phyloP scores from a whole-genome alignment of 2,329 filamentous ascomycete species.

The Ophiostoma pallidulum region DNA sequence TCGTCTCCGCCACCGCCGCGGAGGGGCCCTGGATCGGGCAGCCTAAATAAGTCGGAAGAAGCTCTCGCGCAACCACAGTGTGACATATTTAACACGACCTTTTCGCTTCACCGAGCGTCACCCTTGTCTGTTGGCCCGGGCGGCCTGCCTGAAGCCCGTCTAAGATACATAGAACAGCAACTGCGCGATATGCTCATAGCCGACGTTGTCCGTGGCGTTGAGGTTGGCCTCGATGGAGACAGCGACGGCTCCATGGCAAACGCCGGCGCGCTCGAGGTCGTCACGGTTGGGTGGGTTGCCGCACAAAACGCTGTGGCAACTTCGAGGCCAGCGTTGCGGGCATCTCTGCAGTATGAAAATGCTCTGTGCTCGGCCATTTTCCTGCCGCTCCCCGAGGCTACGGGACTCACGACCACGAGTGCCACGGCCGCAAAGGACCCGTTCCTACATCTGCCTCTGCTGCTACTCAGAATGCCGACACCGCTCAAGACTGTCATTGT shows the following conservation, averaged over 20 bases:
- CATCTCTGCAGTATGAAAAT: conserved; percentile 45
- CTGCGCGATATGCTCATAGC: conserved; percentile 47
- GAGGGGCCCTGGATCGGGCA: not conserved
- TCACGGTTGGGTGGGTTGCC: conserved; percentile 39
- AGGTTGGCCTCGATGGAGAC: conserved; percentile 33
- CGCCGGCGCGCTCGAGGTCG: conserved; percentile 35
- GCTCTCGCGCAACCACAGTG: conserved; percentile 17
- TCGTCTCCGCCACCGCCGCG: not conserved
- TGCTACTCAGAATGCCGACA: conserved; percentile 47
- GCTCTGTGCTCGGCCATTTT: conserved; percentile 42
- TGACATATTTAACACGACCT: conserved; percentile 47
- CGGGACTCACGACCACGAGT: not conserved
- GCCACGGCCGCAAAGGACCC: conserved; percentile 3
- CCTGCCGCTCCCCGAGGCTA: conserved; percentile 28
- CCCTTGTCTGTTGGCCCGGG: conserved; percentile 40
- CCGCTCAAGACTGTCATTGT: conserved; percentile 38
- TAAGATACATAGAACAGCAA: conserved; percentile 36
- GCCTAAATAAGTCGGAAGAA: not conserved
- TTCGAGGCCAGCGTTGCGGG: conserved; percentile 27
- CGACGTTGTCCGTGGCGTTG: conserved; percentile 51
- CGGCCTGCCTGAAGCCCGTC: conserved; percentile 27
- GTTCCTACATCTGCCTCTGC: conserved; percentile 41
- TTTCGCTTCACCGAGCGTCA: conserved; percentile 46
- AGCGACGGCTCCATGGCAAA: conserved; percentile 31
- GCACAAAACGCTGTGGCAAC: conserved; percentile 21